Conservation (phyloP, 768 basidiomycete genomes). For the Lactarius vividus region DNA sequence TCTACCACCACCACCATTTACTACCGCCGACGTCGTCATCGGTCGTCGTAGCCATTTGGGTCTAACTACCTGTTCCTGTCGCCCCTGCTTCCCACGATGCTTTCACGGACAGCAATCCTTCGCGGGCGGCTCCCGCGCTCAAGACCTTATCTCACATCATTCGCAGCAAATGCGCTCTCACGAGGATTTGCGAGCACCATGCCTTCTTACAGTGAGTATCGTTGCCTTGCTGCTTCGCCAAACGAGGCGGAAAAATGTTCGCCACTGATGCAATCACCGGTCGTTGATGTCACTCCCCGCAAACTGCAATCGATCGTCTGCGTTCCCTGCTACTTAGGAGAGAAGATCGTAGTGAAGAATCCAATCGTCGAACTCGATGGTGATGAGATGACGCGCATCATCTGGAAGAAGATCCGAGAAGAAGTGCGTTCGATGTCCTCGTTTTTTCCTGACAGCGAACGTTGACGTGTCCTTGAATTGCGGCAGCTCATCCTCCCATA, state of each 20-base stretch:
- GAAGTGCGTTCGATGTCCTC: conserved; percentile 56
- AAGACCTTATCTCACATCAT: conserved; percentile 5
- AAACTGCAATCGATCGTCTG: background rate
- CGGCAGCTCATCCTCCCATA: conserved; percentile 92
- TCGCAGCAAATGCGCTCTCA: conserved; percentile 1
- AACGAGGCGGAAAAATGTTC: background rate
- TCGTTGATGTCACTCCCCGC: background rate
- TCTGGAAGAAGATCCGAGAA: conserved; percentile 97
- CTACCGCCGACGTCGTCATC: background rate
- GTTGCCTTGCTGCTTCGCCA: background rate
- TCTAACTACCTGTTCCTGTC: background rate
- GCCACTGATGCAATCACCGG: background rate
- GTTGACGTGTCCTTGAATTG: background rate
- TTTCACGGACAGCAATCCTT: conserved; percentile 13
- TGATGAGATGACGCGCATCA: conserved; percentile 99
- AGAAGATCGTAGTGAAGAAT: conserved; percentile 78
- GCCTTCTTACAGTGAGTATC: conserved; percentile 23
- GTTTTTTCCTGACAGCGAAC: background rate
- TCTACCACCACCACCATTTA: background rate
- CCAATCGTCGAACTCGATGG: conserved; percentile 95
- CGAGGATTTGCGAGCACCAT: conserved; percentile 24
- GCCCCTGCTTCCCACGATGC: conserved; percentile 18
- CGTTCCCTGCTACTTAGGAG: conserved; percentile 12
- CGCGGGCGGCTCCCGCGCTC: conserved; percentile 17
- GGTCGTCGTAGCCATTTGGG: background rate